phyloP scores from a whole-genome alignment of 2,329 filamentous ascomycete species.

The Epichloe typhina region DNA sequence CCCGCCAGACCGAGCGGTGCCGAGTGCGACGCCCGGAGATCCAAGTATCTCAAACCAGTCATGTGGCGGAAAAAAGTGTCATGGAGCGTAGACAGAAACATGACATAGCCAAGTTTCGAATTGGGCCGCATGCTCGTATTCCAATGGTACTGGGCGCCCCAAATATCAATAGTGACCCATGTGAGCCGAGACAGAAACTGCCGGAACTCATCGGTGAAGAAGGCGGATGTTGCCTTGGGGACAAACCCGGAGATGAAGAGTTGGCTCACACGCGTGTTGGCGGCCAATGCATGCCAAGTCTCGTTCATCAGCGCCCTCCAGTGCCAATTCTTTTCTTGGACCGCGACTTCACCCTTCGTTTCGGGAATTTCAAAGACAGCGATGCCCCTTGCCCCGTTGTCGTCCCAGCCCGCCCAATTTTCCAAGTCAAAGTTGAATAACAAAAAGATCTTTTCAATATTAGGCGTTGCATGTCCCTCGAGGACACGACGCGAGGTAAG shows the following conservation, averaged over 20 bases:
- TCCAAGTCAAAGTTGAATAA: background rate
- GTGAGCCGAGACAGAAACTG: background rate
- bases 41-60: too few relatives aligned
- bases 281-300: background rate
- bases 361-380: background rate
- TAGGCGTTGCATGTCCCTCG: background rate
- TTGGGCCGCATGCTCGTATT: too few relatives aligned
- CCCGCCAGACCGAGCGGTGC: too few relatives aligned
- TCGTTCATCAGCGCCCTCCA: background rate
- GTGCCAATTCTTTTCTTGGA: background rate
- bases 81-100: too few relatives aligned
- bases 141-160: too few relatives aligned
- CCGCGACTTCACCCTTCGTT: background rate
- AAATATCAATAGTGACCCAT: too few relatives aligned
- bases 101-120: too few relatives aligned
- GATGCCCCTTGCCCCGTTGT: background rate
- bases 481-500: background rate
- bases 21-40: too few relatives aligned
- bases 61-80: too few relatives aligned
- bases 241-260: background rate
- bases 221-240: background rate
- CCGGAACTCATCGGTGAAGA: background rate
- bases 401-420: background rate
- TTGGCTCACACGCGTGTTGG: background rate
- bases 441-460: accelerated